Base-by-base conservation (phyloP, 139 green algal genomes). In the Picochlorum costavermella region DNA sequence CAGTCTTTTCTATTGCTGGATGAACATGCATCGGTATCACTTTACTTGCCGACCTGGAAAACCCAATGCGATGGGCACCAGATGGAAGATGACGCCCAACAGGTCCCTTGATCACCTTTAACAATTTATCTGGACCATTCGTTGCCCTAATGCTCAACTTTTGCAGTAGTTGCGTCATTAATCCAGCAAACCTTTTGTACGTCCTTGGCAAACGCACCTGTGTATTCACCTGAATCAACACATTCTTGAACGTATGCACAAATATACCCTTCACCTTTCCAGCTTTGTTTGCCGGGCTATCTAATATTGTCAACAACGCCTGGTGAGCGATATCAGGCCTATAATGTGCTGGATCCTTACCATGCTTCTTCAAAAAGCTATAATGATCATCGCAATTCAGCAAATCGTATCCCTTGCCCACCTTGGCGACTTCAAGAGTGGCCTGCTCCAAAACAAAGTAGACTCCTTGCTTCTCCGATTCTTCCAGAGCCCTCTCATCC, bases 321-420 rank as follows among this genome's bases (percentile, higher is more conserved):
- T 98, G 93, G 67, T 98, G 93, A 43, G 69, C 78, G 62, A 98
- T 97, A 70, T 98, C 93, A 6, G 93, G 93, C 0, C 93, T 75
- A 73, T 95, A 96, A 1, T 85, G 43, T 0, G 83, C 83, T 2
- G 91, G 88, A 71, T 98, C 88, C 65, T 90, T 90, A 33, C 80
- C 75, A 63, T 98, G 83, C 43, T 85, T 86, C 14, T 73, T 70
- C 2, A 98, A 71, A 53, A 96, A 98, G 46, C 69, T 90, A 9
- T 74, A 79, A 70, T 98, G 93, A 71, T 98, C 93, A 61, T 98
- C 93, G 60, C 86, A 94, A 71, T 98, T 98, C 0, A 98, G 81
- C 25, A 98, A 71, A 65, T 82, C 66, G 68, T 95, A 95, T 9
- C 64, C 78, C 77, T 96, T 98, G 51, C 92, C 91, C 3, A 98